Conservation (phyloP, 2,329 filamentous ascomycete species). For the Eutypa lata region DNA sequence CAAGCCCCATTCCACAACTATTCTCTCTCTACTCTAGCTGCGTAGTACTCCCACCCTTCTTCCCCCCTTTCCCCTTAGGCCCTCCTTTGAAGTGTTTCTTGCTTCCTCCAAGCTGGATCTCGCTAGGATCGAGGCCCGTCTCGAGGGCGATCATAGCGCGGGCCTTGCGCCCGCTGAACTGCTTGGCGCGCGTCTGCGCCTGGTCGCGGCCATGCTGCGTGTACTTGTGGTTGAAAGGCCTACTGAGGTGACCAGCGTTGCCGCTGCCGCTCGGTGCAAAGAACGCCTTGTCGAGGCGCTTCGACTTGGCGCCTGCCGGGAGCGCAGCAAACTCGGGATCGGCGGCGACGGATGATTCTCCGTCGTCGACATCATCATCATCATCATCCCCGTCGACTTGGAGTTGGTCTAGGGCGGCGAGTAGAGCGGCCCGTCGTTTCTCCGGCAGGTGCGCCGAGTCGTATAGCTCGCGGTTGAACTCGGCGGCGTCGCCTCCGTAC, state of each 20-base stretch:
- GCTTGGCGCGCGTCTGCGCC: conserved; percentile 51
- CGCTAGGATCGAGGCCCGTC: conserved; percentile 78
- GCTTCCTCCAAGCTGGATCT: conserved; percentile 60
- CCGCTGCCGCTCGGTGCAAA: conserved; percentile 51
- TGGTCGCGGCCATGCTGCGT: conserved; percentile 66
- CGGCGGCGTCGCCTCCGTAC: conserved; percentile 67
- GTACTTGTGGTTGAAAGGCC: conserved; percentile 90
- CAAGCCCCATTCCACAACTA: neutral
- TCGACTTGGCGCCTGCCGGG: conserved; percentile 68
- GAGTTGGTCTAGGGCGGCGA: conserved; percentile 45
- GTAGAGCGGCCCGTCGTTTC: conserved; percentile 69
- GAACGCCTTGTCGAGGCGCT: conserved; percentile 82
- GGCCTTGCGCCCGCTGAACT: conserved; percentile 79
- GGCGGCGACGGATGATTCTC: neutral
- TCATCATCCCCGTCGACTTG: conserved; percentile 36
- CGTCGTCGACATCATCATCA: conserved; percentile 6
- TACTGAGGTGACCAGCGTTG: conserved; percentile 63
- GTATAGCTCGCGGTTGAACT: conserved; percentile 90
- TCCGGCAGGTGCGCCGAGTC: conserved; percentile 77
- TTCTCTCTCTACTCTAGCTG: conserved; percentile 11
- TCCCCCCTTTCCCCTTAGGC: conserved; percentile 58
- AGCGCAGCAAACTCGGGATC: conserved; percentile 30
- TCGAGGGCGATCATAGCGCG: conserved; percentile 78
- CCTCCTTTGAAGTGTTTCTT: conserved; percentile 97
- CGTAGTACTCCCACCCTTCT: conserved; percentile 37